Base-by-base conservation (phyloP, 371 early-diverging fungal species). In the Mucor saturninus region DNA sequence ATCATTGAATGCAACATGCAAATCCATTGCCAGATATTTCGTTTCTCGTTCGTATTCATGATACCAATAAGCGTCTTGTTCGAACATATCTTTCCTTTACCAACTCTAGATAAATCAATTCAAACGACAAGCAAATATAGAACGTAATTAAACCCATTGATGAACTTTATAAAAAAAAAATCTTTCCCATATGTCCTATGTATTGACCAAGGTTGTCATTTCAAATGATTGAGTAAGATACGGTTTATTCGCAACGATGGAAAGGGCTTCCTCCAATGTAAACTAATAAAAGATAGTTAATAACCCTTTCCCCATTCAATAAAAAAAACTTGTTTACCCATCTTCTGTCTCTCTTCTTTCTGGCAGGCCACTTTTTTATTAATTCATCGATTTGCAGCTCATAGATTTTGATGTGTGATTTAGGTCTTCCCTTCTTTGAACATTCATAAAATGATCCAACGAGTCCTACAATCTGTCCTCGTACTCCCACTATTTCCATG, bases 291-390 rank as follows among this genome's bases (percentile, higher is more conserved):
- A 21, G 21, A 21, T 21, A 21, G 21, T 21, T 21, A 21, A 21
- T 21, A 21, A 21, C 21, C 1, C 1, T 21, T 21, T 21, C 21
- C 21, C 21, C 21, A 21, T 1, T 21, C 21, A 21, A 21, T 21
- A 21, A 21, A 21, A 21, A 21, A 21, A 21, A 21, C 26, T 48
- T 48, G 1, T 38, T 69, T 76, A 86, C 86, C 86, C 85, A 86
- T 57, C 76, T 73, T 54, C 86, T 72, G 37, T 79, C 68, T 39
- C 81, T 77, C 64, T 77, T 70, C 51, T 74, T 65, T 72, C 65
- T 75, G 63, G 77, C 81, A 8, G 86, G 84, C 82, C 84, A 86
- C n/a, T 55, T 67, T 13, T 80, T 80, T 56, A 79, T 74, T 49
- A 85, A 56, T 52, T 73, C 71, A 14, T 81, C 73, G 10, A 86